Evolutionary conservation across 2,329 filamentous ascomycete species (phyloP), one percentile per base, ranked within the genome.

Genomic region (Rhinocladiella similis): DNA sequence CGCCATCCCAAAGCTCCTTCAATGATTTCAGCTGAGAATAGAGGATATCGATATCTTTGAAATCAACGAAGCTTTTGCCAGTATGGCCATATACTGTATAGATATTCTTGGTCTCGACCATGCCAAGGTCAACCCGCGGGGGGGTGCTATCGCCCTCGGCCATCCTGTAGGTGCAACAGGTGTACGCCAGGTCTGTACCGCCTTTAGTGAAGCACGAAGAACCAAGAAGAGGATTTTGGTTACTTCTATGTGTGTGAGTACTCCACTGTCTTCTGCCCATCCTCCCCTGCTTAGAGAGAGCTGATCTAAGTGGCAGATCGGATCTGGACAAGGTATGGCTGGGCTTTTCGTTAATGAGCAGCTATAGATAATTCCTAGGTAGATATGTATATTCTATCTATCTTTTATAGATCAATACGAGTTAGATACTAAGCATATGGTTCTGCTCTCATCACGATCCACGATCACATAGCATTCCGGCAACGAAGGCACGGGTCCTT

Each of bases 11-110:
- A 97, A 97, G 83, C 84, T 97, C 33, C 83, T 97, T 43, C 75
- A 76, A 69, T 87, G 93, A 77, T 85, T 87, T 80, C 85, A 87
- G 74, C 75, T 97, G 58, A 83, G 81, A 19, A 77, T 95, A 48
- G 83, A 86, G 56, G 93, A 97, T 66, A 83, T 94, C 59, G 94
- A 97, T 69, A 81, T 97, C 25, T 80, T 93, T 65, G 94, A 97
- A 82, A 76, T 97, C 69, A 97, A 97, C 78, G 93, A 97, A 81
- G 93, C 93, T 1, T 97, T 97, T 69, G 93, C 92, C 13, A 18
- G 7, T 3, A 27, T 27, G 18, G 45, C 19, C 3, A 5, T 14
- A 4, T 43, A 12, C n/a, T 43, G 14, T 10, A 4, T 43, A 19
- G 5, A 18, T 16, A 4, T 43, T 5, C n/a, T 43, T 2, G 18